Conservation (phyloP, 2,329 filamentous ascomycete species). For the Aspergillus texensis region DNA sequence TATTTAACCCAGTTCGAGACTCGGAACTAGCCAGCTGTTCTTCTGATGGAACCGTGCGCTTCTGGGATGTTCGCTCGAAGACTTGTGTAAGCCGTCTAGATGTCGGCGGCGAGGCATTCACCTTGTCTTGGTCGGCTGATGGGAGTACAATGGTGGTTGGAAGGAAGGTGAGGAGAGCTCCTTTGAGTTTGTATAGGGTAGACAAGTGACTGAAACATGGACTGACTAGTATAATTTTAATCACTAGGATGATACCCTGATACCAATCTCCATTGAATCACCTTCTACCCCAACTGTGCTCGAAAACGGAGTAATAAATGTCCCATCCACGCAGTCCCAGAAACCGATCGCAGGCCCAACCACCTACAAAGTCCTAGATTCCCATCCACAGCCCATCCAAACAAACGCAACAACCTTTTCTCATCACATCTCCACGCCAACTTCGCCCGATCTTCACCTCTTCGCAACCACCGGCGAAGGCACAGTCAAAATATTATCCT, state of each 20-base stretch:
- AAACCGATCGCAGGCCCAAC: constrained; percentile 24
- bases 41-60: constrained; percentile 52
- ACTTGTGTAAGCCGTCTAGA: constrained; percentile 50
- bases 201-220: neutral
- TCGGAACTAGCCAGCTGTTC: constrained; percentile 54
- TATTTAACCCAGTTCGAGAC: constrained; percentile 53
- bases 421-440: constrained; percentile 40
- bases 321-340: constrained; percentile 10
- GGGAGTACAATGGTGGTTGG: constrained; percentile 50
- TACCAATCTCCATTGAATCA: constrained; percentile 48
- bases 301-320: constrained; percentile 17
- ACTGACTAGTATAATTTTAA: neutral
- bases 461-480: constrained; percentile 54
- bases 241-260: constrained; percentile 50
- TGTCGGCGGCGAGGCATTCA: constrained; percentile 54
- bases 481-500: constrained; percentile 51
- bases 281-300: constrained; percentile 39
- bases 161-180: constrained; percentile 44
- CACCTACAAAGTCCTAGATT: constrained; percentile 43
- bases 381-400: constrained; percentile 49
- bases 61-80: constrained; percentile 55
- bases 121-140: constrained; percentile 52
- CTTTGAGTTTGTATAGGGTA: neutral
- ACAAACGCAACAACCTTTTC: constrained; percentile 54
- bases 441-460: constrained; percentile 43